phyloP scores from a whole-genome alignment of 2,329 filamentous ascomycete species.

The Alternaria solani region DNA sequence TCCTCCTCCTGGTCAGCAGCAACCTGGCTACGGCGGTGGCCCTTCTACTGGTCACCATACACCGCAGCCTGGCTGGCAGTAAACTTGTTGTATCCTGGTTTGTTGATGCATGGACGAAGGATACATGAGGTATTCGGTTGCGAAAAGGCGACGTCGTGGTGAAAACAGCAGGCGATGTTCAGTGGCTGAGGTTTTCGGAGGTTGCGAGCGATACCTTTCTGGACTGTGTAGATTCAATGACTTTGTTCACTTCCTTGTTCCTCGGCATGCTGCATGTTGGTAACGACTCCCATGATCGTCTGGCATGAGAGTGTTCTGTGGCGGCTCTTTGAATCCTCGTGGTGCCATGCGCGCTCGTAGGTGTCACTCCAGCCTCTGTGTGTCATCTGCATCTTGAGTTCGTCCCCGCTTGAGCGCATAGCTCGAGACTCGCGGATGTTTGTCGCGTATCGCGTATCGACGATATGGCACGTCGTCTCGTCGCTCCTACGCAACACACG shows the following conservation, averaged over 20 bases:
- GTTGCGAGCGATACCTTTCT: slow-evolving; percentile 10
- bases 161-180: neutral
- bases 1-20: slow-evolving; percentile 22
- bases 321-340: too few relatives aligned
- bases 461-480: too few relatives aligned
- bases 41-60: slow-evolving; percentile 14
- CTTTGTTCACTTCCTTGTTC: neutral
- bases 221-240: slow-evolving; percentile 14
- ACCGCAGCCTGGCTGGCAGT: slow-evolving; percentile 40
- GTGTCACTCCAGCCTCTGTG: too few relatives aligned
- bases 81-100: neutral
- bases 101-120: neutral
- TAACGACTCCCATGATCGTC: neutral
- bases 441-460: too few relatives aligned
- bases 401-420: too few relatives aligned
- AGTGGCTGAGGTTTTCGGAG: neutral
- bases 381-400: too few relatives aligned
- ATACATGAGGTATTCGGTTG: neutral
- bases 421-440: too few relatives aligned
- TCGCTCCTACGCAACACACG: too few relatives aligned
- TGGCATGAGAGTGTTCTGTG: neutral
- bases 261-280: too few relatives aligned
- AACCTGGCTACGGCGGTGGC: slow-evolving; percentile 22
- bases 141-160: neutral
- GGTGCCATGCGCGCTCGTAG: too few relatives aligned